Percentiles rank a stretch among this genome's conserved stretches.
Evolutionary conservation across 805 yeast species (phyloP).

Genomic region (Candida mattraensis): DNA sequence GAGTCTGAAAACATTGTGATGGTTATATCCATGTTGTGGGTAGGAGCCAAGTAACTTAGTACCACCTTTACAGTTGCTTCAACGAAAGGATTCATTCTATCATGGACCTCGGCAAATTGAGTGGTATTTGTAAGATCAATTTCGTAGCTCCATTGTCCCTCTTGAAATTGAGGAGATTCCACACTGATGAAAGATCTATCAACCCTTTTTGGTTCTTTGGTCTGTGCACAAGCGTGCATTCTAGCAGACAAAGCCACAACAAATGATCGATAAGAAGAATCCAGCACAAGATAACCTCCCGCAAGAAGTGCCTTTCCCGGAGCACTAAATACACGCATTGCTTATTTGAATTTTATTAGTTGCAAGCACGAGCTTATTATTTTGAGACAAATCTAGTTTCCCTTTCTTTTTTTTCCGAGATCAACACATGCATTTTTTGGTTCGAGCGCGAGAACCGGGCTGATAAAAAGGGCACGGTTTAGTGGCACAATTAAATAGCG

Average conservation of each 20-base stretch:
- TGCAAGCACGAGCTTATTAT: too few species aligned
- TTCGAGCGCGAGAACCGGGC: too few species aligned
- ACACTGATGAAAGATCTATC: slow-evolving; percentile 40
- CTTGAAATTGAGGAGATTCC: slow-evolving; percentile 72
- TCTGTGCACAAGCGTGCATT: slow-evolving; percentile 64
- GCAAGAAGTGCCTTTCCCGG: slow-evolving; percentile 95
- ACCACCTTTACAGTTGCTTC: slow-evolving; percentile 60
- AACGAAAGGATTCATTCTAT: slow-evolving; percentile 66
- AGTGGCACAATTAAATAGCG: too few species aligned
- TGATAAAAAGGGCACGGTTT: too few species aligned
- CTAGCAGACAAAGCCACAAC: slow-evolving; percentile 87
- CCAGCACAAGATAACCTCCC: slow-evolving; percentile 92
- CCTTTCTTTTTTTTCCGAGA: too few species aligned
- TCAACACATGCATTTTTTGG: too few species aligned
- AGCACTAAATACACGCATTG: slow-evolving; percentile 74
- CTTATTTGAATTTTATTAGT: too few species aligned
- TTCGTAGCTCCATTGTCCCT: slow-evolving; percentile 67
- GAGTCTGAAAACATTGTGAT: slow-evolving; percentile 80
- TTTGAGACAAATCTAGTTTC: too few species aligned
- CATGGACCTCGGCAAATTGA: slow-evolving; percentile 16
- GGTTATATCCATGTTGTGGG: slow-evolving; percentile 32
- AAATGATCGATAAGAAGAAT: slow-evolving; percentile 69
- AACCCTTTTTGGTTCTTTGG: neutral
- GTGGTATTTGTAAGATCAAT: slow-evolving; percentile 23
- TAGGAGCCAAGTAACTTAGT: slow-evolving; percentile 49